Conservation (phyloP, 2,329 filamentous ascomycete genomes). For the Zasmidium citrigriseum region DNA sequence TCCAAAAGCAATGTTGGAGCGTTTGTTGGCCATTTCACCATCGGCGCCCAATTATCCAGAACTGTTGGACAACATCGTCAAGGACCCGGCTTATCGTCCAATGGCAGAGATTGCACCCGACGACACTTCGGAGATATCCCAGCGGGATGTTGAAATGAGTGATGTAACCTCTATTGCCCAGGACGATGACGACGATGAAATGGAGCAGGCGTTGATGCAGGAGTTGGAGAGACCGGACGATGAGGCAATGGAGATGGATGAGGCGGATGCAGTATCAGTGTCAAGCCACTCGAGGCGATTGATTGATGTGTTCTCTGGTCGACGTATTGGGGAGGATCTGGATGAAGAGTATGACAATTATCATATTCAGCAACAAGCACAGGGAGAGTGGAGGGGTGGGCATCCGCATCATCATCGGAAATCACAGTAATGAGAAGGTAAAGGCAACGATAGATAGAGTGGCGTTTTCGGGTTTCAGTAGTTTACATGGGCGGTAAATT, state of each 20-base stretch:
- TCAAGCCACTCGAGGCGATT: not conserved
- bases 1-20: not conserved
- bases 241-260: not conserved
- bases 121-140: no score
- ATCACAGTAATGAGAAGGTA: not conserved
- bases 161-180: not conserved
- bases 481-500: no score
- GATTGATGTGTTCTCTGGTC: conserved; percentile 4
- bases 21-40: not conserved
- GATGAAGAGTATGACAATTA: not conserved
- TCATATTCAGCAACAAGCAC: not conserved
- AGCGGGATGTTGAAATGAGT: not conserved
- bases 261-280: not conserved
- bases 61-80: not conserved
- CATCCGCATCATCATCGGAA: conserved; percentile 1
- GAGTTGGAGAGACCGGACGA: not conserved
- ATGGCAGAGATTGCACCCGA: not conserved
- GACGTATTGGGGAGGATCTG: not conserved
- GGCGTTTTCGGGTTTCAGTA: no score
- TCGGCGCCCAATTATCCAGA: not conserved
- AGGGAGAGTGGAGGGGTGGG: not conserved
- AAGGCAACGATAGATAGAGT: no score
- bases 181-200: not conserved
- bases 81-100: not conserved
- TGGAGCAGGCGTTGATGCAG: not conserved